Base-by-base conservation (phyloP, 352 stramenopile genomes). In the Pythium rishiriense region DNA sequence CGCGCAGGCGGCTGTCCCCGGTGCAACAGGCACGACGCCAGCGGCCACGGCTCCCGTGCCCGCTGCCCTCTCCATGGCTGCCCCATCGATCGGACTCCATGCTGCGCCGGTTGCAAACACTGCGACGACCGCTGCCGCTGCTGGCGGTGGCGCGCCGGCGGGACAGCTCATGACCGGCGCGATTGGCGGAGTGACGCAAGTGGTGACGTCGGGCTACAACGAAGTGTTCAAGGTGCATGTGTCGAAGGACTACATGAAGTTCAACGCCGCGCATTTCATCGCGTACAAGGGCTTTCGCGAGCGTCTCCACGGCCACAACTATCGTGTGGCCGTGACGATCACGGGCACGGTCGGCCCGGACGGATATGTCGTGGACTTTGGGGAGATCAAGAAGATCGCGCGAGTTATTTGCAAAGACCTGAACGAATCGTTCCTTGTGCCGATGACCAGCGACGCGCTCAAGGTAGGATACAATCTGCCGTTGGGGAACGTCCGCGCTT, bases 351-450 rank as follows among this genome's bases (percentile, higher is more conserved):
- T 99, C 55, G 90, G 91, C 2, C 50, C 69, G 9, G 97, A 99
- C 74, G 97, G 97, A 58, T 99, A 99, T 66, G 89, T 99, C 10
- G 69, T 99, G 17, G 97, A 99, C 74, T 99, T 99, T 88, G 97
- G 97, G 35, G 90, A 98, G 61, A 96, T 99, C 64, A 99, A 99
- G 75, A 96, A 95, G 72, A 97, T 97, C 45, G 88, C 83, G 22
- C 87, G 93, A 28, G 83, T 93, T 14, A 89, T 99, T 50, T 99
- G 97, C 78, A 98, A 98, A 72, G 79, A 97, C 64, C 69, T 99
- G 64, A 99, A 99, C 75, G 96, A 99, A 75, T 95, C 96, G 35
- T 99, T 99, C 70, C 78, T 99, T 9, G 97, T 97, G 58, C 97
- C 97, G 0, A 98, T 96, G 78, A 86, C 96, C 57, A 98, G 92